These are phyloP conservation scores for Pythium vanterpoolii DNA, from an alignment of 352 stramenopile genomes.

Conservation along the genomic window DNA sequence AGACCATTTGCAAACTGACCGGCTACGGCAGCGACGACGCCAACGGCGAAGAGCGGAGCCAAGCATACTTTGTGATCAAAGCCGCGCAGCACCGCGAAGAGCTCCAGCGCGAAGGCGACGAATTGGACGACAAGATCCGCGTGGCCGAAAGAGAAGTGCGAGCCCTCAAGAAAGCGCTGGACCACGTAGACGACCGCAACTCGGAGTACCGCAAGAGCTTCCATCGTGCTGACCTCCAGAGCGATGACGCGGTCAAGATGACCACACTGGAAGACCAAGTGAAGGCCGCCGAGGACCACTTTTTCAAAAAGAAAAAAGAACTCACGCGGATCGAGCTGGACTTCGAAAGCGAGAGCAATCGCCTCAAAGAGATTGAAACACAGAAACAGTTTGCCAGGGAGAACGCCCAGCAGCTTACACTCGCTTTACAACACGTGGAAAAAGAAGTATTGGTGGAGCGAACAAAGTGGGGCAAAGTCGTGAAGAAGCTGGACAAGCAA, in stretches of 20 bases:
- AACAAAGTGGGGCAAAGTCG: constrained; percentile 63
- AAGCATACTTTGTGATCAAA: constrained; percentile 95
- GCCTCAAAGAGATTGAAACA: constrained; percentile 65
- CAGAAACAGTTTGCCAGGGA: constrained; percentile 62
- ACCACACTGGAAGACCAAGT: constrained; percentile 83
- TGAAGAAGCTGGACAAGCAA: constrained; percentile 69
- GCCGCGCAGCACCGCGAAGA: constrained; percentile 94
- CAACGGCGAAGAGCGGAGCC: constrained; percentile 80
- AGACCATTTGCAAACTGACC: constrained; percentile 84
- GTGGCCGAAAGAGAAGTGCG: constrained; percentile 91
- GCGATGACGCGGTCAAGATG: constrained; percentile 85
- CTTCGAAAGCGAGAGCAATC: constrained; percentile 59
- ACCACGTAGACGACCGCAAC: constrained; percentile 91
- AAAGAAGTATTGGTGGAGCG: constrained; percentile 67
- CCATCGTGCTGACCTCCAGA: constrained; percentile 84
- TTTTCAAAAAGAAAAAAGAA: constrained; percentile 95
- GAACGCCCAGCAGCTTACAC: constrained; percentile 60
- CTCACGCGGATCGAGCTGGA: constrained; percentile 89
- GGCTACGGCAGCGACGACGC: constrained; percentile 61
- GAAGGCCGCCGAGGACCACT: constrained; percentile 80
- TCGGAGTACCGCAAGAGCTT: constrained; percentile 94
- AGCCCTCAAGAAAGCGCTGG: constrained; percentile 91
- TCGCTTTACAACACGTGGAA: constrained; percentile 57
- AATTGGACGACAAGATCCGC: constrained; percentile 94
- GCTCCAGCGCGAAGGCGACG: constrained; percentile 93